Evolutionary conservation across 345 rosid genomes (phyloP), one percentile per base, ranked within the genome.

Genomic region (Arabidopsis arenosa): DNA sequence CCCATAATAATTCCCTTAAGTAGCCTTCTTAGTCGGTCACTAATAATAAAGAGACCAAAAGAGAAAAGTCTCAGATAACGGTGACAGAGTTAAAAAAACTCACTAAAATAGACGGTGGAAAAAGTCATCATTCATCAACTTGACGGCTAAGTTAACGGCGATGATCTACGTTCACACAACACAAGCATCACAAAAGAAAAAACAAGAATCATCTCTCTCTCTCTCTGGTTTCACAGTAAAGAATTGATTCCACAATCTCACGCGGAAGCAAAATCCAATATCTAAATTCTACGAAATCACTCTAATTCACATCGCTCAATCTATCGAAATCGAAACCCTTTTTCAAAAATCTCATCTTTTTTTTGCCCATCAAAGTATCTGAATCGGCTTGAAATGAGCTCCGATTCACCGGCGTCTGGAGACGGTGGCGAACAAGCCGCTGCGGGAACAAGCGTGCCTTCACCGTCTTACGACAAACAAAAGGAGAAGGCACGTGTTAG

Each of bases 401-500:
- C 92, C 43, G 86, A 70, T 62, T 39, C 83, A 17, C 41, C 89
- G 65, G 73, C 85, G 68, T 66, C 72, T 57, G 81, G 77, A 64
- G 83, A 78, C 45, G 79, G 77, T 26, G 49, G 75, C 43, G 81
- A 73, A 44, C 74, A 60, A 67, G 40, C 76, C 61, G 75, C 62
- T 36, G 55, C 69, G 9, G 82, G 80, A 17, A 76, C 82, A 18
- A 56, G 79, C 40, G 75, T 72, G 8, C 14, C 88, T 2, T 54
- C 85, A 28, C 74, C 83, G 35, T 44, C 85, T 23, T 79, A 60
- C 66, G 87, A 87, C 56, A 94, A 90, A 85, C 93, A 89, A 77
- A 92, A 86, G 86, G 97, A 95, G 87, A 95, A 95, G 89, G 91
- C 99, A 35, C 84, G 99, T 62, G 97, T 95, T 61, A 95, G 97